Evolutionary conservation across 306 rosid species (phyloP), one percentile per base, ranked within the genome.

Genomic region (Citrullus mucosospermus): DNA sequence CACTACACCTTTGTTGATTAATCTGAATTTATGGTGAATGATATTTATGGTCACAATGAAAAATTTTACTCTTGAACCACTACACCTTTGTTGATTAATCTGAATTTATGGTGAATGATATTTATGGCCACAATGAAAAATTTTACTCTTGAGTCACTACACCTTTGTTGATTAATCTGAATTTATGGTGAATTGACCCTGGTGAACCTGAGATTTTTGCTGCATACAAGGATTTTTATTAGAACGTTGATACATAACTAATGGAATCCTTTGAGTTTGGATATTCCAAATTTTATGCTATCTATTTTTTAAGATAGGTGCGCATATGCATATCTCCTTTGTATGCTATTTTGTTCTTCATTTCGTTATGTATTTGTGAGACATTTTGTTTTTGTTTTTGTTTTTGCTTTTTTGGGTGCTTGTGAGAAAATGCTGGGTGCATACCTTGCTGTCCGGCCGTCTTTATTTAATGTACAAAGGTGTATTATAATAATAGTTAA

Each of bases 91-190:
- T 36, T 39, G 48, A 17, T 50, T 16, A 20, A 11, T 75, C 28
- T 75, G 30, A 16, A 16, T 73, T 14, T 30, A 25, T 25, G 28
- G 28, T 25, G 28, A 25, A 90, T 75, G 80, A 53, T 76, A 17
- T 75, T 81, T 72, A 62, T 82, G 65, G 6, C 20, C 77, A 50
- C 58, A 32, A 13, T 71, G 56, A 70, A 18, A 70, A 70, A 11
- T 11, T 70, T 1, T 70, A 3, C 38, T n/a, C 36, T 70, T 13
- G 36, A 68, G 43, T 36, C 55, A 69, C 9, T 7, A 39, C 13
- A 14, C 20, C 76, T 46, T 70, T 14, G 25, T 36, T 39, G 48
- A 17, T 50, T 16, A 20, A 11, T 75, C 16, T 75, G 30, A 16
- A 16, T 73, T 14, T 30, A 16, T 53, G 50, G 55, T 4, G 10